Conservation (phyloP, 768 basidiomycete genomes). For the Lactifluus volemus region DNA sequence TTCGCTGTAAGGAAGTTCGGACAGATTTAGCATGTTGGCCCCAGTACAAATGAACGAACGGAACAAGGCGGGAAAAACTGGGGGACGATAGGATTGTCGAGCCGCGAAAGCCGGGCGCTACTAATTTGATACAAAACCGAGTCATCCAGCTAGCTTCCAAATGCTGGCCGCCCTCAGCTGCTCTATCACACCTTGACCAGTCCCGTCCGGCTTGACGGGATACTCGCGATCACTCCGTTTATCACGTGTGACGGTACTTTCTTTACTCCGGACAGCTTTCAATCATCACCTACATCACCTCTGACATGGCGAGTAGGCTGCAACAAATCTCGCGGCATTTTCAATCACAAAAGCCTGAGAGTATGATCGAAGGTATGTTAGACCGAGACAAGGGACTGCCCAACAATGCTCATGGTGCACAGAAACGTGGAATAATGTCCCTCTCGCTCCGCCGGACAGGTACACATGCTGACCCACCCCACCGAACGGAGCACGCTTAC, state of each 20-base stretch:
- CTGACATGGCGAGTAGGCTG: constrained; percentile 47
- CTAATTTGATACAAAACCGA: not conserved
- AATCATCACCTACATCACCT: constrained; percentile 11
- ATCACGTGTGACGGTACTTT: not conserved
- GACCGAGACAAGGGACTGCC: not conserved
- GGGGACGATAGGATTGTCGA: not conserved
- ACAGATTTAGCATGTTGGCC: not conserved
- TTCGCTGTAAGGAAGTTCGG: not conserved
- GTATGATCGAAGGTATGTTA: constrained; percentile 39
- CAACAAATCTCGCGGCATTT: constrained; percentile 53
- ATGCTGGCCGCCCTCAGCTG: not conserved
- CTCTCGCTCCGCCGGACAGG: constrained; percentile 83
- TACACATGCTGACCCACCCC: constrained; percentile 25
- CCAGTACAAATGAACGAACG: too few relatives aligned
- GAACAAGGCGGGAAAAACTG: too few relatives aligned
- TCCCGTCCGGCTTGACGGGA: not conserved
- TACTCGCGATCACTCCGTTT: not conserved
- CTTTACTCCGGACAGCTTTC: not conserved
- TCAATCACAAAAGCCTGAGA: constrained; percentile 11
- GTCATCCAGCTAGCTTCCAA: not conserved
- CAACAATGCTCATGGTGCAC: constrained; percentile 11
- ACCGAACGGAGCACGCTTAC: constrained; percentile 3
- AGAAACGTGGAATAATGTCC: constrained; percentile 72
- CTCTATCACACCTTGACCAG: not conserved
- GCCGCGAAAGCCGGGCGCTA: not conserved